phyloP scores from a whole-genome alignment of 73 alveolate genomes.

The Symbiodinium pilosum region DNA sequence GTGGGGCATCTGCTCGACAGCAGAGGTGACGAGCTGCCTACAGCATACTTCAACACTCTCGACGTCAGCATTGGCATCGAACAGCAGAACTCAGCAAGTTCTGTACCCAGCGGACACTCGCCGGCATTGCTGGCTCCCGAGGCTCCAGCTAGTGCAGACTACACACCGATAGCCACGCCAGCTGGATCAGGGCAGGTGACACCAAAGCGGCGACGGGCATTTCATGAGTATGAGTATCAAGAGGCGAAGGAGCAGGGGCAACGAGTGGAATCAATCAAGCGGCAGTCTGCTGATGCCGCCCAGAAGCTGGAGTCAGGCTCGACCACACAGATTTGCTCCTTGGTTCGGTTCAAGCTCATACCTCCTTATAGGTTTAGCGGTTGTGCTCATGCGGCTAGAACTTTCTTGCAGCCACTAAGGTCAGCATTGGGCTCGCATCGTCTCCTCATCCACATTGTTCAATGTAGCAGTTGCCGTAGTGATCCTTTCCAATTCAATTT shows the following conservation, averaged over 20 bases:
- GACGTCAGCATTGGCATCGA: no score
- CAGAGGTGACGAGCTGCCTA: neutral
- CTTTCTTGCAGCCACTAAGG: neutral
- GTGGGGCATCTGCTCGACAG: neutral
- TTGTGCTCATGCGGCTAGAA: no score
- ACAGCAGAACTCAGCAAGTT: no score
- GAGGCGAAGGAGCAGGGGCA: constrained; percentile 6
- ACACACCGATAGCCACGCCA: no score
- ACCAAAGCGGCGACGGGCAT: neutral
- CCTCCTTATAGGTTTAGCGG: no score
- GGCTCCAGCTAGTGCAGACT: no score
- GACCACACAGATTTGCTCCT: neutral
- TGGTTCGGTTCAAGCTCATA: neutral
- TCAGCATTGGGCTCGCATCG: neutral
- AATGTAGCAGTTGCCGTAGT: neutral
- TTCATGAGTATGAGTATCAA: neutral
- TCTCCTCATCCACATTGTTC: neutral
- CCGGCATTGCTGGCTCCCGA: no score
- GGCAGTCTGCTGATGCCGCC: neutral
- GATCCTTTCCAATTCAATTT: constrained; percentile 18
- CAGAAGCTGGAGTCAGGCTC: neutral
- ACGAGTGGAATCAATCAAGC: neutral
- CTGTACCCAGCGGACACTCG: no score
- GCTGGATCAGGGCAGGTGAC: neutral
- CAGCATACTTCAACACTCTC: no score